Conservation (phyloP, 2,329 filamentous ascomycete species). For the Penicillium sp. region DNA sequence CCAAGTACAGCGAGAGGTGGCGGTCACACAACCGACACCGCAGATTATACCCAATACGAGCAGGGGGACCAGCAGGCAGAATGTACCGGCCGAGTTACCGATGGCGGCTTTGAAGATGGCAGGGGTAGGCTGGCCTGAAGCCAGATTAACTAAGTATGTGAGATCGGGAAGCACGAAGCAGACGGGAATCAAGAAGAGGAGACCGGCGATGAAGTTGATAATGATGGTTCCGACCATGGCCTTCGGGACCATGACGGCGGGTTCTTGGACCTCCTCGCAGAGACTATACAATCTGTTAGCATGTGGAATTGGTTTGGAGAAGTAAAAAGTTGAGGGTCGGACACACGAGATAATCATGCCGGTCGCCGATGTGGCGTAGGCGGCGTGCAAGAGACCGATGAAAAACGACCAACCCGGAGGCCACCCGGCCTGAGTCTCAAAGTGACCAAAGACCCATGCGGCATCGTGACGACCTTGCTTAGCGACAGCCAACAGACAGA, state of each 20-base stretch:
- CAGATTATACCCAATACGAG: slow-evolving; percentile 70
- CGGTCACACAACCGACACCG: slow-evolving; percentile 68
- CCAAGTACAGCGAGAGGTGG: slow-evolving; percentile 68
- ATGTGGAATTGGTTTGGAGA: neutral
- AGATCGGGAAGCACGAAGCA: slow-evolving; percentile 72
- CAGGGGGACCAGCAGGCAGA: slow-evolving; percentile 65
- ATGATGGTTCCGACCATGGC: slow-evolving; percentile 67
- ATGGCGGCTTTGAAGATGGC: slow-evolving; percentile 71
- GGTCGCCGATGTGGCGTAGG: slow-evolving; percentile 65
- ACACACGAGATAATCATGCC: slow-evolving; percentile 77
- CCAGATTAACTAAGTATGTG: slow-evolving; percentile 58
- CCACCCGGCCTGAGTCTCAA: slow-evolving; percentile 68
- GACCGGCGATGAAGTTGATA: slow-evolving; percentile 61
- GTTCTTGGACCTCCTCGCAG: slow-evolving; percentile 66
- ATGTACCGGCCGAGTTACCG: slow-evolving; percentile 67
- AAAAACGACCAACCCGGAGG: slow-evolving; percentile 68
- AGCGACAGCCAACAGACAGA: slow-evolving; percentile 67
- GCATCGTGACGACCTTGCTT: slow-evolving; percentile 63
- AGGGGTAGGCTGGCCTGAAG: slow-evolving; percentile 71
- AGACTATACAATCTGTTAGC: slow-evolving; percentile 40
- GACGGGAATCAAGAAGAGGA: slow-evolving; percentile 67
- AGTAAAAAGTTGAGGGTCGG: too few relatives aligned
- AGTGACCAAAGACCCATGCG: slow-evolving; percentile 53
- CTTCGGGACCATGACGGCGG: slow-evolving; percentile 64
- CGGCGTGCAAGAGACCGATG: slow-evolving; percentile 64